Base-by-base conservation (phyloP, 805 yeast genomes). In the Wickerhamomyces xylosicus region DNA sequence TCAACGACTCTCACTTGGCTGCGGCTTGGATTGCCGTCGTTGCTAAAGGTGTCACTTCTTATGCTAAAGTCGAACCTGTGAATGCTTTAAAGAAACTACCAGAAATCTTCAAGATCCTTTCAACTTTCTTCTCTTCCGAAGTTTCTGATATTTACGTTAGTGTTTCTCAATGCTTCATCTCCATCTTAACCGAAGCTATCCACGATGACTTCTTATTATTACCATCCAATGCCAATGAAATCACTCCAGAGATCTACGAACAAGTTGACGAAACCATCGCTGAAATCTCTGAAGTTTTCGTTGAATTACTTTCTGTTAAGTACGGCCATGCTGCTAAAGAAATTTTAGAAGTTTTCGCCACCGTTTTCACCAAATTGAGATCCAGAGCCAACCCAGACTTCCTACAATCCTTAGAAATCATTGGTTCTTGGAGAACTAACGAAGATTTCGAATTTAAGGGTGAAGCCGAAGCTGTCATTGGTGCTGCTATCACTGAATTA, bases 21-120 rank as follows among this genome's bases (percentile, higher is more conserved):
- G 95, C 95, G 13, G 74, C 96, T 11, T 92, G 98, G 98, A 71
- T 87, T 33, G 95, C 97, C 2, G 95, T 89, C 17, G 73, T 90
- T 34, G 92, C 96, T 8, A 87, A 86, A 52, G 95, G 90, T 35
- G 63, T 74, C 35, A 61, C 71, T 3, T 64, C 81, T 0, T 77
- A 72, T 47, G 60, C 82, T 5, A 58, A 57, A n/a, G 62, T 72
- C 33, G 72, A 74, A 41, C 69, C 78, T 5, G 47, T 63, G 15
- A 61, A 66, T 32, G 77, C 84, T 39, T 55, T 87, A 27, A 48
- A 59, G 22, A 74, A 72, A 47, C 53, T 84, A 7, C 81, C 86
- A 9, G 61, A 62, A 19, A 58, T 76, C n/a, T 69, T 79, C 49
- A 59, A 71, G 18, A 62, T 69, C 3, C 72, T 89, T 36, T 60